These are phyloP conservation scores for Chloropicon primus DNA, from an alignment of 139 green algal species.

Conservation along the genomic window DNA sequence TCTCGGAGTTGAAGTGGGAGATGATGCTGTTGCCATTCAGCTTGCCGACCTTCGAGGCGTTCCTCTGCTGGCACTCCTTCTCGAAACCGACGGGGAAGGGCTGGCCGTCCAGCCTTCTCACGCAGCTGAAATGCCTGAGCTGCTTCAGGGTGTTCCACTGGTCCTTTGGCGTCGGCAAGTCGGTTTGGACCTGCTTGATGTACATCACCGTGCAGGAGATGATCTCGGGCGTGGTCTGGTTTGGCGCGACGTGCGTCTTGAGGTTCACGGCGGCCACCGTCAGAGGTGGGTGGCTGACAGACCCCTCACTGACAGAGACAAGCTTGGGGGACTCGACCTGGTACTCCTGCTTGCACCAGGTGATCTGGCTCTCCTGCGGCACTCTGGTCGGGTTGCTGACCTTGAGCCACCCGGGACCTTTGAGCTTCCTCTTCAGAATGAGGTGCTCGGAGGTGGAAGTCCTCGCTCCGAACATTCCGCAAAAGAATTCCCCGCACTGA, in stretches of 20 bases:
- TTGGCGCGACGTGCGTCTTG: conserved; percentile 65
- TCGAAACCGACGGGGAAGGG: conserved; percentile 71
- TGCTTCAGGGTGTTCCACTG: conserved; percentile 45
- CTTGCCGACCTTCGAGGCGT: conserved; percentile 28
- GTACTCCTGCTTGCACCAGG: conserved; percentile 87
- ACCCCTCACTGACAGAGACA: conserved; percentile 14
- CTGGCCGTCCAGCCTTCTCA: conserved; percentile 66
- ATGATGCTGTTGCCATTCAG: conserved; percentile 58
- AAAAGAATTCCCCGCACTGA: conserved; percentile 45
- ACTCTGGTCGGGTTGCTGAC: conserved; percentile 36
- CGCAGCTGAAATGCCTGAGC: conserved; percentile 67
- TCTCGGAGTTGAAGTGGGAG: conserved; percentile 43
- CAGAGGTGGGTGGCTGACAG: conserved; percentile 42
- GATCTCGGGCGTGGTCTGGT: conserved; percentile 56
- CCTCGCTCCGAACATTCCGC: conserved; percentile 47
- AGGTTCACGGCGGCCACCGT: conserved; percentile 72
- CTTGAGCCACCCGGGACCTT: conserved; percentile 76
- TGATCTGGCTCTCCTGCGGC: conserved; percentile 31
- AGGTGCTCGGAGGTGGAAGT: conserved; percentile 69
- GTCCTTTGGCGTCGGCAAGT: conserved; percentile 39
- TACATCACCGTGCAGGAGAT: conserved; percentile 43
- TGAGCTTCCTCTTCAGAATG: conserved; percentile 80
- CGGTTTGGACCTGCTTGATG: conserved; percentile 21
- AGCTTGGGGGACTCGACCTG: conserved; percentile 43
- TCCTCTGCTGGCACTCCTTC: conserved; percentile 44